Percentiles rank a stretch among this genome's conserved stretches.
These are phyloP conservation scores for Phytophthora quininea DNA, from an alignment of 352 stramenopile genomes.

Conservation along the genomic window DNA sequence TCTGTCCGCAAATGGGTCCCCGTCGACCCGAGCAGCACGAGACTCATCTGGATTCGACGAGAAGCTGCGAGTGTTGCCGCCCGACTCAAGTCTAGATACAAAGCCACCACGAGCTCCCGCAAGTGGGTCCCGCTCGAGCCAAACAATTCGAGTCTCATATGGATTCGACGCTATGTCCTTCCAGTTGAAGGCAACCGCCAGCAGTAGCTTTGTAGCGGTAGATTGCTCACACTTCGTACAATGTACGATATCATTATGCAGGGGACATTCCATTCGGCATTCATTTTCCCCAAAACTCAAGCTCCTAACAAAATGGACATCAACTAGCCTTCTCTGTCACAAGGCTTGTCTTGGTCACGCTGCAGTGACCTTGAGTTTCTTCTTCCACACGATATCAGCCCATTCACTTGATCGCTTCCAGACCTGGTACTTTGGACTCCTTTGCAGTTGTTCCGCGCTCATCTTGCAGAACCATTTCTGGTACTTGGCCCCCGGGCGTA, in stretches of 20 bases:
- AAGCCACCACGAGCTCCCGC: constrained; percentile 9
- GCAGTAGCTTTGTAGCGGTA: not conserved
- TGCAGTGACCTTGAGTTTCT: no score
- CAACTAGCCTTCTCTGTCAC: no score
- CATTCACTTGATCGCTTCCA: no score
- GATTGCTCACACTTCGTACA: not conserved
- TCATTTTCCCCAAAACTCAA: no score
- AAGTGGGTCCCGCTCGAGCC: constrained; percentile 25
- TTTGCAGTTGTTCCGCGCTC: no score
- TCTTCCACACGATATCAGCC: no score
- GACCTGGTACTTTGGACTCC: no score
- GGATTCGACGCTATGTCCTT: constrained; percentile 10
- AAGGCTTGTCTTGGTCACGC: no score
- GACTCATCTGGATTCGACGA: constrained; percentile 26
- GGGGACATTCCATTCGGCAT: not conserved
- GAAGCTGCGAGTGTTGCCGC: constrained; percentile 6
- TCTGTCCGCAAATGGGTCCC: constrained; percentile 17
- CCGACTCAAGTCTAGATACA: constrained; percentile 29
- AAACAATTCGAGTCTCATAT: constrained; percentile 18
- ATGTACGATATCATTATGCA: not conserved
- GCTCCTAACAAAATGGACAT: no score
- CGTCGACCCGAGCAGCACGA: constrained; percentile 23
- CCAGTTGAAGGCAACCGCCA: not conserved
- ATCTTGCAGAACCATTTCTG: no score
- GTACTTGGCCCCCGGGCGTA: no score